A percentile compares a stretch with the other conserved stretches of the same genome.
phyloP scores from a whole-genome alignment of 768 basidiomycete genomes.

The Trametes cingulata region DNA sequence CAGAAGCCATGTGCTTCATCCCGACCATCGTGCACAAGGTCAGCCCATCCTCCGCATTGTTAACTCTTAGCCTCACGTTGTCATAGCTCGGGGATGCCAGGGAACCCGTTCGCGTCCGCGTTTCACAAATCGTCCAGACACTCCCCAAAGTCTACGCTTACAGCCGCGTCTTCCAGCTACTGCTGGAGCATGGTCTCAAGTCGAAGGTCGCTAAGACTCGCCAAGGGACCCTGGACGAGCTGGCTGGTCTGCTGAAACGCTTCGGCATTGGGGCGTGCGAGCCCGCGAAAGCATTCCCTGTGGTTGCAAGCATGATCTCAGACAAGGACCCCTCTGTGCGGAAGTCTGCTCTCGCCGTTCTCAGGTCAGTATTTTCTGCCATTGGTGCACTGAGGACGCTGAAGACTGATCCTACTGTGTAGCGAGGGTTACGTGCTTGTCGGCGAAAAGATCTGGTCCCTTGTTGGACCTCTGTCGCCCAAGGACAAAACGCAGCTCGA shows the following conservation, averaged over 20 bases:
- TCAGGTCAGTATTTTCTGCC: conserved; percentile 58
- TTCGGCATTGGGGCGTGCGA: conserved; percentile 84
- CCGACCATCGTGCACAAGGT: conserved; percentile 92
- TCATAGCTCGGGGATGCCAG: conserved; percentile 88
- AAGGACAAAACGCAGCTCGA: conserved; percentile 94
- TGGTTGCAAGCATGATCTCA: conserved; percentile 75
- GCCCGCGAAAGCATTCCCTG: conserved; percentile 75
- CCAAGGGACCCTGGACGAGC: conserved; percentile 82
- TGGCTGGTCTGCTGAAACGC: conserved; percentile 73
- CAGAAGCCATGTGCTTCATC: conserved; percentile 85
- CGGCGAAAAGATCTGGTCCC: conserved; percentile 83
- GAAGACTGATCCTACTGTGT: conserved; percentile 17
- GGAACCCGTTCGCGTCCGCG: conserved; percentile 75
- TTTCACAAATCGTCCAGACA: conserved; percentile 81
- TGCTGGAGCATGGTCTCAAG: conserved; percentile 86
- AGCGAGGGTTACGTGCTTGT: conserved; percentile 82
- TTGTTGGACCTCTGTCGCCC: conserved; percentile 71
- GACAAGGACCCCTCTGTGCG: conserved; percentile 90
- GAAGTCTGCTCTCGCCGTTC: conserved; percentile 78
- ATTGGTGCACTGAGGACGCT: not conserved
- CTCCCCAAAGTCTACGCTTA: conserved; percentile 91
- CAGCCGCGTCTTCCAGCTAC: conserved; percentile 84
- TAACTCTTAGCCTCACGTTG: not conserved
- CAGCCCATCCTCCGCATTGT: conserved; percentile 3
- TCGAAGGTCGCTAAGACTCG: conserved; percentile 92